Evolutionary conservation across 768 basidiomycete species (phyloP).

Genomic region (Cantharellus anzutake): DNA sequence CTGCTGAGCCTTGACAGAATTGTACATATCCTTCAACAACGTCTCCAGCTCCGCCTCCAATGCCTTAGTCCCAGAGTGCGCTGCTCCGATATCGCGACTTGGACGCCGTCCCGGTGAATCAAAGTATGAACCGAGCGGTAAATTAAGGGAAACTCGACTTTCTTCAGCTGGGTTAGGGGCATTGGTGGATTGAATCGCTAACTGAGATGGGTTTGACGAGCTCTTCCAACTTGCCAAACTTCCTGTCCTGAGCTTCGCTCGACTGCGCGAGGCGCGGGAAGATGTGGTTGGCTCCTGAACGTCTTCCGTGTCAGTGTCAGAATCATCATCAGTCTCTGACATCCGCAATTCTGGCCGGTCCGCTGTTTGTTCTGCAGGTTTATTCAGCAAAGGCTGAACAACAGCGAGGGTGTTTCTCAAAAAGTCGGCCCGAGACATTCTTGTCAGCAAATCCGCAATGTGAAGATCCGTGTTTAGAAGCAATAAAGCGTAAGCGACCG

Average conservation of each 20-base stretch:
- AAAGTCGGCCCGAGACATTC: constrained; percentile 88
- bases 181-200: neutral
- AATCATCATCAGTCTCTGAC: neutral
- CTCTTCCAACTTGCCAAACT: constrained; percentile 78
- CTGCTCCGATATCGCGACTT: neutral
- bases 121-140: neutral
- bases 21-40: constrained; percentile 91
- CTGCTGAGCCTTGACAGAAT: constrained; percentile 74
- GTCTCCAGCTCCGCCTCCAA: constrained; percentile 83
- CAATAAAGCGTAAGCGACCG: constrained; percentile 79
- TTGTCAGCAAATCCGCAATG: constrained; percentile 69
- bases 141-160: neutral
- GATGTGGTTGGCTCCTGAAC: neutral
- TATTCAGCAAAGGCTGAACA: constrained; percentile 28
- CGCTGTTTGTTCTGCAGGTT: neutral
- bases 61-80: constrained; percentile 10
- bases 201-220: constrained; percentile 15
- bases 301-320: constrained; percentile 30
- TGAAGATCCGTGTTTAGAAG: constrained; percentile 95
- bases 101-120: neutral
- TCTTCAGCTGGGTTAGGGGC: neutral
- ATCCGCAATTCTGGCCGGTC: too few relatives aligned
- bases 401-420: constrained; percentile 79
- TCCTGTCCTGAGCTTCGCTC: constrained; percentile 51
- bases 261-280: constrained; percentile 19